phyloP scores from a whole-genome alignment of 2,329 filamentous ascomycete genomes.

The Ophiostoma novo-ulmi region DNA sequence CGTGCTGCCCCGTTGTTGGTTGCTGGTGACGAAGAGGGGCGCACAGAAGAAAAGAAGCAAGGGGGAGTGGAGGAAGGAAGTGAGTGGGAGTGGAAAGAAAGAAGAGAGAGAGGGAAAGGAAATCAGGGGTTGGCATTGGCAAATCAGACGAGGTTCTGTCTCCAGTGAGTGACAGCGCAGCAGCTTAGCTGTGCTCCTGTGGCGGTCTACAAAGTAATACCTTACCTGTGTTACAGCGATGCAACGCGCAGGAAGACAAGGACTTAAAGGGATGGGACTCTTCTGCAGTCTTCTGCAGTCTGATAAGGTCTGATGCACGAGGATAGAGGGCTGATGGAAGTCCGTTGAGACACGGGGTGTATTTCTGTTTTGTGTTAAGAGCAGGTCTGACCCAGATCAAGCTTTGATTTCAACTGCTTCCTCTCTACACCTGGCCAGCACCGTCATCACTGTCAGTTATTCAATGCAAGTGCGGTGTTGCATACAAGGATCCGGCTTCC shows the following conservation, averaged over 20 bases:
- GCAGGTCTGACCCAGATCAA: background rate
- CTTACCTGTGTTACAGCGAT: background rate
- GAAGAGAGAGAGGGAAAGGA: background rate
- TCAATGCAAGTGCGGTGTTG: background rate
- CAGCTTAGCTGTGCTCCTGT: background rate
- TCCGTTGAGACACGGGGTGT: too few relatives aligned
- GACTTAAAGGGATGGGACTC: background rate
- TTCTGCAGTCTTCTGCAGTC: background rate
- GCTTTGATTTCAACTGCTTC: background rate
- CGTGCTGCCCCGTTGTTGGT: background rate
- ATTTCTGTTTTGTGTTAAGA: background rate
- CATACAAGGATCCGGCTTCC: background rate
- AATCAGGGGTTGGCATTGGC: background rate
- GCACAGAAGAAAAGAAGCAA: slow-evolving; percentile 11
- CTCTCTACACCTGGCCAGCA: background rate
- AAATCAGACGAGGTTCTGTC: background rate
- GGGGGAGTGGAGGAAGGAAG: background rate
- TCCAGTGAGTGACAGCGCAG: background rate
- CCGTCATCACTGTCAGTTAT: background rate
- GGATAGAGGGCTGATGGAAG: background rate
- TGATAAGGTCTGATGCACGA: background rate
- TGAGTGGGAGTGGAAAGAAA: background rate
- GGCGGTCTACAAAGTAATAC: background rate
- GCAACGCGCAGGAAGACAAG: slow-evolving; percentile 7
- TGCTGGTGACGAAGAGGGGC: slow-evolving; percentile 3